A percentile compares a stretch with the other conserved stretches of the same genome.
Evolutionary conservation across 768 basidiomycete species (phyloP).

Genomic region (Suillus spraguei): DNA sequence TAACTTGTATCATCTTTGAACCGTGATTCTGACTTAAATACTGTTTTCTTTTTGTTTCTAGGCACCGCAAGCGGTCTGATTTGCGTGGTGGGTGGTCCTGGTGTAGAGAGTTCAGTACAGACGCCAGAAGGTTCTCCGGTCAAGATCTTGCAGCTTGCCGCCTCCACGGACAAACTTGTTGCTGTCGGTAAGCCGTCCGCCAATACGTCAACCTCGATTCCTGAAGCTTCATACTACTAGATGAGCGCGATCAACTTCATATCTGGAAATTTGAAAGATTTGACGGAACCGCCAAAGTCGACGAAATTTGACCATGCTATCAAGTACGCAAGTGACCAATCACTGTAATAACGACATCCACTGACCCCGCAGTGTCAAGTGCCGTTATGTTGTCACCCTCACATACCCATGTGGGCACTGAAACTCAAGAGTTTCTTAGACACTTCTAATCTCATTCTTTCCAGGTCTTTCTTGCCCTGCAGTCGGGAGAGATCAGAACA

Average conservation of each 20-base stretch:
- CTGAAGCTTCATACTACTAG: conserved; percentile 33
- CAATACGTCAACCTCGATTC: not conserved
- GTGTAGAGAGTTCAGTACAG: conserved; percentile 54
- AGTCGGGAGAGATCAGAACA: conserved; percentile 64
- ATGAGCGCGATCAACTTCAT: conserved; percentile 56
- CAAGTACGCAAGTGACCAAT: conserved; percentile 33
- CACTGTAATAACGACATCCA: not conserved
- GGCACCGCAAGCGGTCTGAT: conserved; percentile 69
- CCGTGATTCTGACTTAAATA: not conserved
- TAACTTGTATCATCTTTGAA: not conserved
- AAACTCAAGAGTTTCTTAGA: conserved; percentile 12
- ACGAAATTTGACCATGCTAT: conserved; percentile 48
- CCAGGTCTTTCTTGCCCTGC: conserved; percentile 51
- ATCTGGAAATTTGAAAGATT: conserved; percentile 60
- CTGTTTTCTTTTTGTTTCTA: conserved; percentile 23
- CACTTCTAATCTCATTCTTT: conserved; percentile 8
- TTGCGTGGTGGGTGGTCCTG: conserved; percentile 67
- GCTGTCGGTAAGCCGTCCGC: conserved; percentile 56
- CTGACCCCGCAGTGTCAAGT: conserved; percentile 25
- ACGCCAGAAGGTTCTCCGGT: conserved; percentile 49
- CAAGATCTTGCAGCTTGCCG: conserved; percentile 65
- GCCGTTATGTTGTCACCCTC: conserved; percentile 66
- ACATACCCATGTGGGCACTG: conserved; percentile 66
- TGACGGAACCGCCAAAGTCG: conserved; percentile 53
- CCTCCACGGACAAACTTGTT: conserved; percentile 53